Conservation (phyloP, 2,329 filamentous ascomycete species). For the Aspergillus nomiae region DNA sequence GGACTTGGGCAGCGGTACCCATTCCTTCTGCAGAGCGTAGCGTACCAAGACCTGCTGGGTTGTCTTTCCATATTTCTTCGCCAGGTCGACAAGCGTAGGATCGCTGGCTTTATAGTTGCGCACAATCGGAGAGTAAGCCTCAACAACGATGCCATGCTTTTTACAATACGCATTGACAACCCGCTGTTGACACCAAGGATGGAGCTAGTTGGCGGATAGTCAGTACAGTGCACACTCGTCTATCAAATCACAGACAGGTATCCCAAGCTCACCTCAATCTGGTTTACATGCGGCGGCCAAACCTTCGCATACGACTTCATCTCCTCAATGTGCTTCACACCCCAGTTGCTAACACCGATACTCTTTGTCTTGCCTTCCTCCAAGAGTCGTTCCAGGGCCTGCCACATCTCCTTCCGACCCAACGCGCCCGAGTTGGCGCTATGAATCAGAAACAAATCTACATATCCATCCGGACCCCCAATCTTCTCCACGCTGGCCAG, state of each 20-base stretch:
- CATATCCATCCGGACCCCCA: constrained; percentile 61
- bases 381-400: constrained; percentile 64
- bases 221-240: not conserved
- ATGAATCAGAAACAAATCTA: constrained; percentile 73
- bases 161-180: constrained; percentile 59
- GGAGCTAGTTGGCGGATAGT: constrained; percentile 53
- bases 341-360: constrained; percentile 75
- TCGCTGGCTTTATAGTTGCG: constrained; percentile 73
- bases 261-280: constrained; percentile 67
- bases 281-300: constrained; percentile 73
- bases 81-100: constrained; percentile 63
- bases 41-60: constrained; percentile 77
- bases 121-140: constrained; percentile 59
- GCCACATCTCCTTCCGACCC: constrained; percentile 65
- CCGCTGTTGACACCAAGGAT: constrained; percentile 71
- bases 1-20: constrained; percentile 73
- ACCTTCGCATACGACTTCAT: constrained; percentile 65
- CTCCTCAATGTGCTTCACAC: constrained; percentile 68
- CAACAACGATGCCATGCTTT: constrained; percentile 53
- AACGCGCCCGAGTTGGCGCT: constrained; percentile 58
- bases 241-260: not conserved
- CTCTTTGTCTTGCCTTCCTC: constrained; percentile 62
- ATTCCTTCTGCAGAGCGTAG: constrained; percentile 80
- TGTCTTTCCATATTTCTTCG: constrained; percentile 71
- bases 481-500: constrained; percentile 66